phyloP scores from a whole-genome alignment of 176 grass and related monocot genomes.

The Lolium perenne region DNA sequence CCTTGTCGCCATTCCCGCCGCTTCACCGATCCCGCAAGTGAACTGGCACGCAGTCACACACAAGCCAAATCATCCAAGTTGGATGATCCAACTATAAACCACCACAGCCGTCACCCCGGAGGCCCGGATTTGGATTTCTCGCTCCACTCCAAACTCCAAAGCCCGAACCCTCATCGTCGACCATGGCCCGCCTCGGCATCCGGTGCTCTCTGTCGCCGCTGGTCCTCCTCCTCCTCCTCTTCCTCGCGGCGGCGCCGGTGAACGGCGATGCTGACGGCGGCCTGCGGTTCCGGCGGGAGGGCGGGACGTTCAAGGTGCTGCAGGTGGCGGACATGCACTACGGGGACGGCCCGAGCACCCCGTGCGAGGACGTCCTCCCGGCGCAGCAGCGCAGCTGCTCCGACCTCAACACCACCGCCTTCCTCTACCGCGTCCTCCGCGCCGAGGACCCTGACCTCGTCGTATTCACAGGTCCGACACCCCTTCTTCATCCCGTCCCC shows the following conservation, averaged over 20 bases:
- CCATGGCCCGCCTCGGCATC: too few species aligned
- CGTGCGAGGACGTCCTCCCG: conserved; percentile 74
- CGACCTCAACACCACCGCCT: conserved; percentile 98
- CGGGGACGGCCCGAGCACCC: conserved; percentile 64
- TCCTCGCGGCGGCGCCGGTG: too few species aligned
- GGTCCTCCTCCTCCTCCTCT: too few species aligned
- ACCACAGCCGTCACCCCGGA: too few species aligned
- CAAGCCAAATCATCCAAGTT: too few species aligned
- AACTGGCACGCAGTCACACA: not conserved
- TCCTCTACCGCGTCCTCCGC: conserved; percentile 80
- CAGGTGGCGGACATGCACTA: conserved; percentile 99
- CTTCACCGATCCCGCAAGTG: too few species aligned
- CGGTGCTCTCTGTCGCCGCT: not conserved
- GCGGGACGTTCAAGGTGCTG: conserved; percentile 86
- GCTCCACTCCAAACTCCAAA: not conserved
- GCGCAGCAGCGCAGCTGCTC: conserved; percentile 65
- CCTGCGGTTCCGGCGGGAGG: conserved; percentile 64
- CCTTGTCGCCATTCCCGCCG: too few species aligned
- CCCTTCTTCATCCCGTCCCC: not conserved
- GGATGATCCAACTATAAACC: too few species aligned
- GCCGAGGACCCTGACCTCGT: conserved; percentile 93
- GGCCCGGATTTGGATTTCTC: not conserved
- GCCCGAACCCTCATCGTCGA: not conserved
- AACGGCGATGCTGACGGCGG: not conserved
- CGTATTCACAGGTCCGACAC: conserved; percentile 74